A percentile compares a stretch with the other conserved stretches of the same genome.
phyloP scores from a whole-genome alignment of 1,139 yeast species.

The Blastobotrys apis region DNA sequence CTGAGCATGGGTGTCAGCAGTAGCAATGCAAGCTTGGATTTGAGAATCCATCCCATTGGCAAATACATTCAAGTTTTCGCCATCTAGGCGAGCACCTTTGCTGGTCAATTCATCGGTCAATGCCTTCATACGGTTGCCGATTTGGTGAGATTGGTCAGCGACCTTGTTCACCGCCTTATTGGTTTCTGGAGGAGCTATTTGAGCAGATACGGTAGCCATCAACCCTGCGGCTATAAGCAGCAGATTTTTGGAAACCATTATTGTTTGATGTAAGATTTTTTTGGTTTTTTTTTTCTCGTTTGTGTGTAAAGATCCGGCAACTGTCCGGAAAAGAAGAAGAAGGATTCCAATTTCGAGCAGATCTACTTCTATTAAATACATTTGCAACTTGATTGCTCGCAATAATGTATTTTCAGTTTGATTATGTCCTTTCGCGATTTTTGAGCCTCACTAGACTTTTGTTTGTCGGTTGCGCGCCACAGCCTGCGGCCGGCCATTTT shows the following conservation, averaged over 20 bases:
- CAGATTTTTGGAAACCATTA: not conserved
- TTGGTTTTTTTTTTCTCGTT: not conserved
- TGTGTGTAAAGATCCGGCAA: too few species aligned
- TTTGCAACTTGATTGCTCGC: too few species aligned
- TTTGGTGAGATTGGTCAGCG: constrained; percentile 25
- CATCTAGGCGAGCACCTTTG: not conserved
- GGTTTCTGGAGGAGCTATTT: constrained; percentile 4
- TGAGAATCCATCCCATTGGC: not conserved
- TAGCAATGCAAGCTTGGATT: not conserved
- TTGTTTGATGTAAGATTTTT: not conserved
- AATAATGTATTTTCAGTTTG: too few species aligned
- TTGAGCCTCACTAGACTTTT: too few species aligned
- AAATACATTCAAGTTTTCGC: not conserved
- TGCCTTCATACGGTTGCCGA: not conserved
- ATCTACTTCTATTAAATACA: too few species aligned
- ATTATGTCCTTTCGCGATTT: too few species aligned
- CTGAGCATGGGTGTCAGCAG: not conserved
- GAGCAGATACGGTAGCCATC: not conserved
- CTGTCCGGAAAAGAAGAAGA: too few species aligned
- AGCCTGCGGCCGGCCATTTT: too few species aligned
- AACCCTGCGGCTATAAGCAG: not conserved
- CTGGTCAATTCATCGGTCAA: not conserved
- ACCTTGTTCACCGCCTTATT: constrained; percentile 21
- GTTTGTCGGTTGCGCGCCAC: too few species aligned
- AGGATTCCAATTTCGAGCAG: too few species aligned